phyloP scores from a whole-genome alignment of 2,329 filamentous ascomycete species.

The Tolypocladium ophioglossoides region DNA sequence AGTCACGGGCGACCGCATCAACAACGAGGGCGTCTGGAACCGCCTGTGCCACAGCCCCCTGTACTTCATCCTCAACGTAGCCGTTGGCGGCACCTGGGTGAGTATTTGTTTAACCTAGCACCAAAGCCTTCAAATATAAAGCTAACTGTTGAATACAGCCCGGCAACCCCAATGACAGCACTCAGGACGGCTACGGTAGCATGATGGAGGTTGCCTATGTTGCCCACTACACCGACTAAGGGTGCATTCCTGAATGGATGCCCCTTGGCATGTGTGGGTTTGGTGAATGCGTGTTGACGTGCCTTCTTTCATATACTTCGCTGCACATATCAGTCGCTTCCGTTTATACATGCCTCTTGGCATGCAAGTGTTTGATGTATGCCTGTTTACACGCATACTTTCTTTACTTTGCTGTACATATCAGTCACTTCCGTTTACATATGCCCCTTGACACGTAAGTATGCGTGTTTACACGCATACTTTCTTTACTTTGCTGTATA shows the following conservation, averaged over 20 bases:
- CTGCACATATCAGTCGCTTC: constrained; percentile 8
- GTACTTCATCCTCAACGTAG: constrained; percentile 44
- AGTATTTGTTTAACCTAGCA: constrained; percentile 13
- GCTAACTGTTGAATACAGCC: constrained; percentile 24
- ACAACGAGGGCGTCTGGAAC: constrained; percentile 35
- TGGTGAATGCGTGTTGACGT: neutral
- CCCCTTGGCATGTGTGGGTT: neutral
- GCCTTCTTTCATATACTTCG: constrained; percentile 1
- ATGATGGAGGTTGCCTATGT: constrained; percentile 44
- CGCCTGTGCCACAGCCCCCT: constrained; percentile 38
- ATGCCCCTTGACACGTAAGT: neutral
- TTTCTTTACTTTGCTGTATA: constrained; percentile 7
- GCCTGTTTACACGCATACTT: neutral
- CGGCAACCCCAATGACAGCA: constrained; percentile 35
- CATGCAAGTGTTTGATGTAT: no score
- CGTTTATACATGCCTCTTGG: neutral
- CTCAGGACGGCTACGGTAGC: constrained; percentile 31
- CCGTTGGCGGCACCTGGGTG: constrained; percentile 43
- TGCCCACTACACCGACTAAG: constrained; percentile 23
- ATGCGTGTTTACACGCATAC: neutral
- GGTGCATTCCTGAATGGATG: neutral
- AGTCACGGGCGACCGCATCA: constrained; percentile 33
- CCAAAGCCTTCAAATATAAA: neutral
- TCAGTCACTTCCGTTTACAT: constrained; percentile 1
- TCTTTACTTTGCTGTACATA: constrained; percentile 7